Conservation (phyloP, 2,329 filamentous ascomycete species). For the Neocucurbitaria cava region DNA sequence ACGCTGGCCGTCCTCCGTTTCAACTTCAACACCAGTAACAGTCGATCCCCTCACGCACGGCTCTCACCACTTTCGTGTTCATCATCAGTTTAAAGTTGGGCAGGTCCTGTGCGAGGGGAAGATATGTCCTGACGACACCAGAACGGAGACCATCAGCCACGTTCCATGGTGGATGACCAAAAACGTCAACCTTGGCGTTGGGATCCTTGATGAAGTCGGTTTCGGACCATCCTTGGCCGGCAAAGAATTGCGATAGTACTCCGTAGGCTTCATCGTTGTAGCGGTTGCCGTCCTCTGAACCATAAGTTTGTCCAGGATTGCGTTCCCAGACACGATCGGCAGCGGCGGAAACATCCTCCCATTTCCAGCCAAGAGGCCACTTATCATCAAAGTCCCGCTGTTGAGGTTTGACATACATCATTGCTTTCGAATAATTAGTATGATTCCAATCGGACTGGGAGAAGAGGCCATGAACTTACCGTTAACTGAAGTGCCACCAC, state of each 20-base stretch:
- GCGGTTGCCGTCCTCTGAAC: conserved; percentile 68
- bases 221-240: conserved; percentile 66
- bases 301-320: conserved; percentile 72
- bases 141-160: conserved; percentile 69
- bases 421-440: conserved; percentile 16
- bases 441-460: conserved; percentile 34
- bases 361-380: conserved; percentile 75
- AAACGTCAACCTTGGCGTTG: conserved; percentile 66
- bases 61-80: conserved; percentile 69
- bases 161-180: conserved; percentile 70
- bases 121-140: conserved; percentile 74
- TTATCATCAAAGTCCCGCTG: conserved; percentile 71
- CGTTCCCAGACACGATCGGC: conserved; percentile 70
- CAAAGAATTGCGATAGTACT: conserved; percentile 67
- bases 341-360: conserved; percentile 65
- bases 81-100: conserved; percentile 72
- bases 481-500: conserved; percentile 71
- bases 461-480: conserved; percentile 67
- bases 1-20: conserved; percentile 49
- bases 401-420: conserved; percentile 46
- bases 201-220: conserved; percentile 68
- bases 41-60: conserved; percentile 67
- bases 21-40: conserved; percentile 69
- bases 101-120: conserved; percentile 65
- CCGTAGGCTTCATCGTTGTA: conserved; percentile 71